Evolutionary conservation across 441 rosid genomes (phyloP).

Genomic region (Bruguiera hainesii): DNA sequence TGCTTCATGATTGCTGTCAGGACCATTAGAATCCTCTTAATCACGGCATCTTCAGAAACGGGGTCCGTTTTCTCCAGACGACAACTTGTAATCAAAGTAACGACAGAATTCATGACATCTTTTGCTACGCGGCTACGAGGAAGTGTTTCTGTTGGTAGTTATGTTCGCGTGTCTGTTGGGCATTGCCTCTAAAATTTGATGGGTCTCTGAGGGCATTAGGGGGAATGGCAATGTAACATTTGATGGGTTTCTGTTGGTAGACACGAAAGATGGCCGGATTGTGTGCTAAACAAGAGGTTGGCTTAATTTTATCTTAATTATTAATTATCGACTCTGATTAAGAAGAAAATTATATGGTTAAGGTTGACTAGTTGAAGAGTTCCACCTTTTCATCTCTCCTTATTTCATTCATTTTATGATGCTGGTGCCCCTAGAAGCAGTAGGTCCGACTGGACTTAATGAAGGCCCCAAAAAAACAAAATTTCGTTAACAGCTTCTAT

Average conservation of each 20-base stretch:
- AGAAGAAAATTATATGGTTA: conserved; percentile 21
- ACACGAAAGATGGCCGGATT: conserved; percentile 18
- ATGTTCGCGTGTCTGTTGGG: no score
- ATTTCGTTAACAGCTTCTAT: no score
- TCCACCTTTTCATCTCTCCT: conserved; percentile 32
- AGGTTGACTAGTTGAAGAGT: conserved; percentile 27
- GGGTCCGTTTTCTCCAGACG: conserved; percentile 68
- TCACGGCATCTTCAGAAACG: conserved; percentile 60
- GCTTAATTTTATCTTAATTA: background rate
- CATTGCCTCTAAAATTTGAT: no score
- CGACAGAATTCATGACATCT: conserved; percentile 56
- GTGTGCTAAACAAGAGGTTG: conserved; percentile 29
- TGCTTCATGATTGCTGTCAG: conserved; percentile 58
- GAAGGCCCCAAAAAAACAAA: no score
- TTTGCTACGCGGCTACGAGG: conserved; percentile 36
- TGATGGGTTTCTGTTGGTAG: no score
- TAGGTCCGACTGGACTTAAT: no score
- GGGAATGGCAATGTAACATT: no score
- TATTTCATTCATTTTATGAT: conserved; percentile 18
- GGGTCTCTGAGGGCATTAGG: no score
- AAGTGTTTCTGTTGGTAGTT: no score
- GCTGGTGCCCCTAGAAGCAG: no score
- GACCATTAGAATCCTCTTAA: conserved; percentile 82
- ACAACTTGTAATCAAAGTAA: conserved; percentile 62
- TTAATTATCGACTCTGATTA: background rate